These are phyloP conservation scores for Fusarium sp. DNA, from an alignment of 2,329 filamentous ascomycete species.

Conservation along the genomic window DNA sequence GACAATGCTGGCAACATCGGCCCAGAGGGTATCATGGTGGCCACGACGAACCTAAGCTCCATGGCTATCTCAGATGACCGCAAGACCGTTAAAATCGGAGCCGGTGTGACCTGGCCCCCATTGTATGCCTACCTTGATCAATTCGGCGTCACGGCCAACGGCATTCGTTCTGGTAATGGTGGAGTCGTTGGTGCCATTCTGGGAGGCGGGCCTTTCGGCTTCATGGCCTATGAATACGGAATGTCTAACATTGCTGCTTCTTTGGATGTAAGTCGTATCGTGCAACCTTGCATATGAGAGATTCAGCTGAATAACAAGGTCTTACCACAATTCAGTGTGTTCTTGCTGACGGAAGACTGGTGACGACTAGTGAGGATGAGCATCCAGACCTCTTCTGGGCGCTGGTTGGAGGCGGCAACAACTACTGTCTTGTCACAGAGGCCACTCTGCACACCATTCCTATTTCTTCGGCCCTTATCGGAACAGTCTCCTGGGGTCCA, in stretches of 20 bases:
- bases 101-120: background rate
- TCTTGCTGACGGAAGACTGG: background rate
- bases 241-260: background rate
- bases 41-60: background rate
- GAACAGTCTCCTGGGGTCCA: background rate
- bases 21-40: background rate
- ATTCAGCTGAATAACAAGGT: background rate
- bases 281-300: background rate
- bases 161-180: background rate
- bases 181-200: background rate
- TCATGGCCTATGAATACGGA: background rate
- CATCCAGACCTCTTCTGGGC: slow-evolving; percentile 4
- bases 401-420: slow-evolving; percentile 1
- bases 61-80: background rate
- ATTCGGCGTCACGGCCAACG: background rate
- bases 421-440: slow-evolving; percentile 1
- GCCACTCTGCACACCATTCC: background rate
- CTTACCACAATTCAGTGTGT: background rate
- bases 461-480: background rate
- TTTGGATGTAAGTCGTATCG: background rate
- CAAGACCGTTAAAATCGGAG: background rate
- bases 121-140: background rate
- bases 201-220: background rate
- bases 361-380: background rate
- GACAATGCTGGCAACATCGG: background rate